phyloP scores from a whole-genome alignment of 176 grass and related monocot species.

The Eragrostis nindensis region DNA sequence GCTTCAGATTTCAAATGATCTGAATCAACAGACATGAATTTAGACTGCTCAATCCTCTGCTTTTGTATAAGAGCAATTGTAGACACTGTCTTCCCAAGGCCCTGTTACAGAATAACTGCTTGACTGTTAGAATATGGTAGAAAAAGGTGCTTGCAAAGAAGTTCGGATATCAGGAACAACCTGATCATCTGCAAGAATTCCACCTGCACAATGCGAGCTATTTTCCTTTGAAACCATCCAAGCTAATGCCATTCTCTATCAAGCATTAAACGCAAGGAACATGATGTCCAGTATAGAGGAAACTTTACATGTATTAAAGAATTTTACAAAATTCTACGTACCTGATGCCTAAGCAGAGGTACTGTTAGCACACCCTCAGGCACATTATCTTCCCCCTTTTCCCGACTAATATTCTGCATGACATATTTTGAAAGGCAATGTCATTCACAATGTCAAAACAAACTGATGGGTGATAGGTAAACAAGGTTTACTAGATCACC shows the following conservation, averaged over 20 bases:
- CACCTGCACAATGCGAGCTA: slow-evolving; percentile 88
- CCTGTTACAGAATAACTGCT: slow-evolving; percentile 62
- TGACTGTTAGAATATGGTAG: slow-evolving; percentile 21
- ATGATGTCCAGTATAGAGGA: slow-evolving; percentile 27
- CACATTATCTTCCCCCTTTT: slow-evolving; percentile 87
- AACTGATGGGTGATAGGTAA: slow-evolving; percentile 13
- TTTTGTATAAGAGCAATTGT: slow-evolving; percentile 96
- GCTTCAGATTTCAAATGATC: slow-evolving; percentile 78
- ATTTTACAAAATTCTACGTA: slow-evolving; percentile 34
- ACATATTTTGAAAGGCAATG: slow-evolving; percentile 41
- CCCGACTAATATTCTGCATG: slow-evolving; percentile 75
- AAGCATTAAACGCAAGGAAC: slow-evolving; percentile 36
- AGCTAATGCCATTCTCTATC: slow-evolving; percentile 96
- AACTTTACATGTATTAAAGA: slow-evolving; percentile 29
- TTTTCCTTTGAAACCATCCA: slow-evolving; percentile 99
- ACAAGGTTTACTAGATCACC: slow-evolving; percentile 1
- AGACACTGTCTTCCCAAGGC: slow-evolving; percentile 96
- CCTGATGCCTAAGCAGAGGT: slow-evolving; percentile 93
- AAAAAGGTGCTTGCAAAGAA: background rate
- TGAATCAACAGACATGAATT: slow-evolving; percentile 78
- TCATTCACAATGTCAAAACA: slow-evolving; percentile 28
- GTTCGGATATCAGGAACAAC: slow-evolving; percentile 51
- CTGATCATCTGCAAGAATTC: slow-evolving; percentile 99
- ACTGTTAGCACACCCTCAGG: slow-evolving; percentile 80
- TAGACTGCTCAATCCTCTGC: slow-evolving; percentile 77